Percentiles rank a stretch among this genome's conserved stretches.
phyloP scores from a whole-genome alignment of 352 stramenopile genomes.

The Phytophthora tentaculata region DNA sequence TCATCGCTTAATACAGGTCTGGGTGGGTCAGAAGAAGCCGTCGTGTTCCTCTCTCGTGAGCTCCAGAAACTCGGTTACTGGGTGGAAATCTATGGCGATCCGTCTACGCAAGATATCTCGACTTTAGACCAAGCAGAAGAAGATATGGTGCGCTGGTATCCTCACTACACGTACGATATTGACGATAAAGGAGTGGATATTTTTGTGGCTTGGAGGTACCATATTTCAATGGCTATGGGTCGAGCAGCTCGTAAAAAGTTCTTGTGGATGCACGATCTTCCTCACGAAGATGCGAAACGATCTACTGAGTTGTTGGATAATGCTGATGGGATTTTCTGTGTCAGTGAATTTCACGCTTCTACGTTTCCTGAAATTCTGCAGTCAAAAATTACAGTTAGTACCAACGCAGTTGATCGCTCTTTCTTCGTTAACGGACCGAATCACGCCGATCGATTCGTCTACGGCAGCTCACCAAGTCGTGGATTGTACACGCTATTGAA shows the following conservation, averaged over 20 bases:
- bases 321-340: slow-evolving; percentile 78
- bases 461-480: slow-evolving; percentile 84
- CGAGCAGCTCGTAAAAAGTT: slow-evolving; percentile 40
- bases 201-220: slow-evolving; percentile 92
- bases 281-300: slow-evolving; percentile 36
- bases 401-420: slow-evolving; percentile 77
- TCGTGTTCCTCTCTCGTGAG: slow-evolving; percentile 87
- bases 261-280: slow-evolving; percentile 90
- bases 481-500: slow-evolving; percentile 73
- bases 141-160: slow-evolving; percentile 72
- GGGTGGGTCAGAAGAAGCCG: slow-evolving; percentile 92
- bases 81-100: slow-evolving; percentile 90
- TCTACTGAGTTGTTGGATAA: slow-evolving; percentile 48
- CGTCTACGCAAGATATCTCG: slow-evolving; percentile 50
- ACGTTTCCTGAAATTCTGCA: slow-evolving; percentile 51
- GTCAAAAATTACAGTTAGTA: slow-evolving; percentile 58
- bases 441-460: slow-evolving; percentile 75
- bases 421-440: slow-evolving; percentile 75
- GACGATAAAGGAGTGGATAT: slow-evolving; percentile 70
- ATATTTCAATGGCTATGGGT: slow-evolving; percentile 78
- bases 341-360: slow-evolving; percentile 81
- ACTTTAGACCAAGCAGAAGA: slow-evolving; percentile 25
- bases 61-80: slow-evolving; percentile 82
- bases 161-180: slow-evolving; percentile 72
- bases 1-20: slow-evolving; percentile 71